A percentile compares a stretch with the other conserved stretches of the same genome.
Conservation (phyloP, 208 protist species). For the Histomonas meleagridis region DNA sequence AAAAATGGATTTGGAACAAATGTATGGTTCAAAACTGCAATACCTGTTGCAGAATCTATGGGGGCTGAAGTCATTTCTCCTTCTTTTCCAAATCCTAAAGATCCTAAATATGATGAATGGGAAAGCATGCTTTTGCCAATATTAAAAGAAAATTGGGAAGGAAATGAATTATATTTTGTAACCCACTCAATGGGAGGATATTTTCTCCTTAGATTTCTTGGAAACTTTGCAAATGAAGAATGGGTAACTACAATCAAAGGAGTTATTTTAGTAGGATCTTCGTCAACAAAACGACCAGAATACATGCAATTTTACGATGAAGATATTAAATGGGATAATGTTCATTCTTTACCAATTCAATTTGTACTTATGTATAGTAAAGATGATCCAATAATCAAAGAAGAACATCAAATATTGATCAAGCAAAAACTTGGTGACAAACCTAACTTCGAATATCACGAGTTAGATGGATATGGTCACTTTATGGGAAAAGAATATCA, state of each 20-base stretch:
- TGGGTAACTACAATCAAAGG: not conserved
- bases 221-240: not conserved
- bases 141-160: not conserved
- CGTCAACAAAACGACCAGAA: not conserved
- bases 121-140: not conserved
- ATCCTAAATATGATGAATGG: not conserved
- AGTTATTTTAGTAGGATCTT: not conserved
- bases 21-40: too few species aligned
- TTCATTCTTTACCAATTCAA: not conserved
- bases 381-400: not conserved
- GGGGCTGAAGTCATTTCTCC: not conserved
- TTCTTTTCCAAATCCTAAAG: not conserved
- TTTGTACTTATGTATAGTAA: not conserved
- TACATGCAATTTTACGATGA: slow-evolving; percentile 1
- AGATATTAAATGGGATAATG: not conserved
- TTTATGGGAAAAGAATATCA: too few species aligned
- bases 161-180: not conserved
- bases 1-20: too few species aligned
- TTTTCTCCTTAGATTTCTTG: not conserved
- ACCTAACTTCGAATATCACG: not conserved
- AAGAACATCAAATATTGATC: not conserved
- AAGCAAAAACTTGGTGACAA: not conserved
- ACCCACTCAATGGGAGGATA: not conserved
- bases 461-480: not conserved
- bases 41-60: too few species aligned